phyloP scores from a whole-genome alignment of 345 rosid species.

The Adansonia digitata region DNA sequence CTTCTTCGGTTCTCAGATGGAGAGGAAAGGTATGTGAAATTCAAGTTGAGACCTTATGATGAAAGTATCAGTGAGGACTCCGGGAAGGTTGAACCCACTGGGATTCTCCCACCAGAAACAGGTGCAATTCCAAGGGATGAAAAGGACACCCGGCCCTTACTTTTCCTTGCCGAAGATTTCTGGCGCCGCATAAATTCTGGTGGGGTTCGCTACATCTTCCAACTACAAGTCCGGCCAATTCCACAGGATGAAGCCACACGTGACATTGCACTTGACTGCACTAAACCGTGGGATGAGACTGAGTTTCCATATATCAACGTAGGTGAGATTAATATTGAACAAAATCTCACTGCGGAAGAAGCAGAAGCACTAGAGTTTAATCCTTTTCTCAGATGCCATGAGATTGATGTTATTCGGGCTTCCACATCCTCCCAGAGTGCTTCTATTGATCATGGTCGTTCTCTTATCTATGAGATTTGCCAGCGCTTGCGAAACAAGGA shows the following conservation, averaged over 20 bases:
- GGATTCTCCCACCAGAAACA: constrained; percentile 75
- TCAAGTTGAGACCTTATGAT: constrained; percentile 53
- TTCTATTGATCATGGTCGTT: constrained; percentile 69
- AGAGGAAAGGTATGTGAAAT: constrained; percentile 56
- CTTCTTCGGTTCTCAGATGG: constrained; percentile 51
- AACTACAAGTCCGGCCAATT: constrained; percentile 43
- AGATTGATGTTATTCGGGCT: constrained; percentile 55
- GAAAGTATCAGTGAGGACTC: constrained; percentile 41
- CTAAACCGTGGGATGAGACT: constrained; percentile 53
- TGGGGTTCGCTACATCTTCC: constrained; percentile 55
- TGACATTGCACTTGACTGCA: constrained; percentile 53
- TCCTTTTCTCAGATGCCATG: constrained; percentile 39
- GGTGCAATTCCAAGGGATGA: constrained; percentile 60
- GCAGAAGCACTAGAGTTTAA: constrained; percentile 54
- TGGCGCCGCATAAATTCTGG: constrained; percentile 34
- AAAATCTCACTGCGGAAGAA: constrained; percentile 43
- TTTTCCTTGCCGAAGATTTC: constrained; percentile 63
- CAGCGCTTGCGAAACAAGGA: constrained; percentile 50
- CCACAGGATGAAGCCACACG: constrained; percentile 37
- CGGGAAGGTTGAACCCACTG: constrained; percentile 55
- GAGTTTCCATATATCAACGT: constrained; percentile 45
- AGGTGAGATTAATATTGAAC: constrained; percentile 46
- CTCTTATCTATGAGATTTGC: constrained; percentile 60
- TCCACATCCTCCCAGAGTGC: constrained; percentile 52
- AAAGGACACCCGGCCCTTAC: constrained; percentile 47